Percentiles rank a stretch among this genome's conserved stretches.
phyloP scores from a whole-genome alignment of 169 alveolate genomes.

The Blepharisma undulans region DNA sequence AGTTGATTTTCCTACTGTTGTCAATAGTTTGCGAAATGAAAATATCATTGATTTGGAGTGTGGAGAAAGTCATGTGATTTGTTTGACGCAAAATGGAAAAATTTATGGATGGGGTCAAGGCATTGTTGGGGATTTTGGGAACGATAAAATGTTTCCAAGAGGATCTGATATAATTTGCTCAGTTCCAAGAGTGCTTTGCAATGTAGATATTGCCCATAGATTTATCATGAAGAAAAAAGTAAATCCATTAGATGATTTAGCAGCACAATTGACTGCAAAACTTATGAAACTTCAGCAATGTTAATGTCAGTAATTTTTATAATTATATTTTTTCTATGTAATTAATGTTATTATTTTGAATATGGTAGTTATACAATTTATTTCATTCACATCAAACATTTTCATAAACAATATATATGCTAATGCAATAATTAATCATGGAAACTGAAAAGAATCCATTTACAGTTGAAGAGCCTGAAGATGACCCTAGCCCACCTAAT shows the following conservation, averaged over 20 bases:
- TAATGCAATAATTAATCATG: not conserved
- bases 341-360: too few relatives aligned
- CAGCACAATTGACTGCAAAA: not conserved
- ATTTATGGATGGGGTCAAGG: conserved; percentile 38
- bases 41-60: not conserved
- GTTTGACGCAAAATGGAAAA: not conserved
- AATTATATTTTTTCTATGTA: too few relatives aligned
- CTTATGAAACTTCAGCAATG: not conserved
- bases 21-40: not conserved
- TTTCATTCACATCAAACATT: too few relatives aligned
- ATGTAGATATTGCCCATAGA: conserved; percentile 25
- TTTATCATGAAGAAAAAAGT: not conserved
- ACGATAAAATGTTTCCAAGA: not conserved
- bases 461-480: not conserved
- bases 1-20: not conserved
- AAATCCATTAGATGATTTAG: not conserved
- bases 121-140: not conserved
- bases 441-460: not conserved
- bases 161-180: not conserved
- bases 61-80: conserved; percentile 18
- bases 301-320: too few relatives aligned
- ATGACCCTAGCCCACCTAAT: not conserved
- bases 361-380: too few relatives aligned
- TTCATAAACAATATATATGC: not conserved
- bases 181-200: not conserved